Conservation (phyloP, 2,329 filamentous ascomycete species). For the Celoporthe dispersa region DNA sequence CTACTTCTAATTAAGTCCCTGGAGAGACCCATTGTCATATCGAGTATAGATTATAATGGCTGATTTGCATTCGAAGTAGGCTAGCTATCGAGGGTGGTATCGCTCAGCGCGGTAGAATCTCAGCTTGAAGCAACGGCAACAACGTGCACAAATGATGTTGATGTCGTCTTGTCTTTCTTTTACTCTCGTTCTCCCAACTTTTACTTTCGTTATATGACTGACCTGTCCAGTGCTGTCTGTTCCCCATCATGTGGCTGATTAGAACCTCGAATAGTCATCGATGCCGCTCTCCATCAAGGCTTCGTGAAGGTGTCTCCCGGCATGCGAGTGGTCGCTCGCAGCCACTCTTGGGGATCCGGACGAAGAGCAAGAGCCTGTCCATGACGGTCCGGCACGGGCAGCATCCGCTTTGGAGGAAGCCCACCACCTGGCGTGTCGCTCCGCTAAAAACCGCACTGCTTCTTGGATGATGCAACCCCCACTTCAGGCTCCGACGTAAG, state of each 20-base stretch:
- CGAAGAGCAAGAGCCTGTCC: slow-evolving; percentile 12
- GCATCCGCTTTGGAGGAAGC: slow-evolving; percentile 16
- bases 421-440: not conserved
- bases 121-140: slow-evolving; percentile 2
- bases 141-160: not conserved
- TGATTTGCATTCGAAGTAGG: slow-evolving; percentile 14
- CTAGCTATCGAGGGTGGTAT: slow-evolving; percentile 23
- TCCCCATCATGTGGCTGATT: not conserved
- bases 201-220: not conserved
- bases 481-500: slow-evolving; percentile 4
- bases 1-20: not conserved
- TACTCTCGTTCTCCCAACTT: not conserved
- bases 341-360: slow-evolving; percentile 8
- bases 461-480: not conserved
- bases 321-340: not conserved
- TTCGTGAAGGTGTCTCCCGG: not conserved
- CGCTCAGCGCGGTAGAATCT: not conserved
- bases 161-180: not conserved
- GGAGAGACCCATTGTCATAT: not conserved
- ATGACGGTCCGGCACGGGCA: not conserved
- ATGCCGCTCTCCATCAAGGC: not conserved
- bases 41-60: not conserved
- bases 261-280: not conserved
- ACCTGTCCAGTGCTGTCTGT: not conserved
- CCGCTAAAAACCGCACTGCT: not conserved